Conservation (phyloP, 306 rosid genomes). For the Rosa persica region DNA sequence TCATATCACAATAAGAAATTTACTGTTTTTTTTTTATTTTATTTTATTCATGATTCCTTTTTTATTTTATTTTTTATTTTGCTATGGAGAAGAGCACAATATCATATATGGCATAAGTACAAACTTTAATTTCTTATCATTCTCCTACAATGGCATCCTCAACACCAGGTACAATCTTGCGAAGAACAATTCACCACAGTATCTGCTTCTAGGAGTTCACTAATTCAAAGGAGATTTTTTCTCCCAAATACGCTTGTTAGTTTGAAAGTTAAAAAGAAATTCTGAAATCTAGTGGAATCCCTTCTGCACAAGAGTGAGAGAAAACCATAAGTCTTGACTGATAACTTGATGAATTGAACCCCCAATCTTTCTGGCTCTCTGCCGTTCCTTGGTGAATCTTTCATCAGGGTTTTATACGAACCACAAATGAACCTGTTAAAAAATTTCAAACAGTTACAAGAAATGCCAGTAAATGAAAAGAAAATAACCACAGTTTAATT, state of each 20-base stretch:
- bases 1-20: neutral
- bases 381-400: slow-evolving; percentile 2
- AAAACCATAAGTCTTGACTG: slow-evolving; percentile 13
- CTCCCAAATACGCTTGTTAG: slow-evolving; percentile 1
- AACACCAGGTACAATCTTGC: neutral
- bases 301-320: neutral
- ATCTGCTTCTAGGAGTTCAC: slow-evolving; percentile 1
- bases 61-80: neutral
- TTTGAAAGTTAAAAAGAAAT: slow-evolving; percentile 1
- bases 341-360: slow-evolving; percentile 15
- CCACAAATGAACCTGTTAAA: slow-evolving; percentile 85
- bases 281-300: neutral
- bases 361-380: neutral
- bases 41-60: no score
- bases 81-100: neutral
- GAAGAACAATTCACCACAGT: neutral
- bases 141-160: neutral
- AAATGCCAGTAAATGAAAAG: neutral
- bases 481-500: neutral
- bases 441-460: slow-evolving; percentile 18
- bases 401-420: slow-evolving; percentile 78
- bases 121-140: neutral
- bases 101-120: neutral
- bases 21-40: no score
- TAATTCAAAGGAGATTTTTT: neutral